Base-by-base conservation (phyloP, 2,329 filamentous ascomycete genomes). In the Fusarium neocosmosporiellum region DNA sequence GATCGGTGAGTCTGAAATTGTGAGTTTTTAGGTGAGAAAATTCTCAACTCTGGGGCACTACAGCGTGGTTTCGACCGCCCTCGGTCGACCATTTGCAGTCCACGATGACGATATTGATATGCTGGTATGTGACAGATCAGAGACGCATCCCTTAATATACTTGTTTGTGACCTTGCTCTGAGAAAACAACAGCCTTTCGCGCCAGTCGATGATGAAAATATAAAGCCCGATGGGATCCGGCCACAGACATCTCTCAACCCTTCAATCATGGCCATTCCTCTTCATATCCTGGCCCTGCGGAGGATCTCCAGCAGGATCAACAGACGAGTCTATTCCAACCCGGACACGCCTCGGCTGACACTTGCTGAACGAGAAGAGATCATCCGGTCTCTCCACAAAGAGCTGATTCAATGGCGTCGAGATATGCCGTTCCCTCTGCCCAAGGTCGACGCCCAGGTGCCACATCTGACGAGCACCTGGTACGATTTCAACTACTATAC, bases 401-500 rank as follows among this genome's bases (percentile, higher is more conserved):
- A 84, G 31, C 80, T 86, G 8, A 74, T 86, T 8, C 78, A 82
- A 7, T 86, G 85, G 85, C 81, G 85, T 2, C 83, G 81, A 22
- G 80, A 73, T 63, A 85, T 84, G 83, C 84, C 83, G 0, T 85
- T 85, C 58, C 84, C 84, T 1, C 73, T 85, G 1, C 83, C 83
- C 0, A 81, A 84, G 29, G 66, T 80, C 24, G 75, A 81, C 70
- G 78, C 77, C 7, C 77, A 78, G 10, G 84, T 86, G 1, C 84
- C 84, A 2, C 85, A 86, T 63, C 75, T 86, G 4, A 82, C 75
- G 43, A 84, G 79, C 9, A 81, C 75, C 63, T 86, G 84, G 85
- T 86, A 83, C 70, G 84, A 86, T 61, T 81, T 85, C 50, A 86
- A 86, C 72, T 86, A 84, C 71, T 86, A 86, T 69, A 84, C 81